A percentile compares a stretch with the other conserved stretches of the same genome.
phyloP scores from a whole-genome alignment of 768 basidiomycete genomes.

The Termitomyces sp. region DNA sequence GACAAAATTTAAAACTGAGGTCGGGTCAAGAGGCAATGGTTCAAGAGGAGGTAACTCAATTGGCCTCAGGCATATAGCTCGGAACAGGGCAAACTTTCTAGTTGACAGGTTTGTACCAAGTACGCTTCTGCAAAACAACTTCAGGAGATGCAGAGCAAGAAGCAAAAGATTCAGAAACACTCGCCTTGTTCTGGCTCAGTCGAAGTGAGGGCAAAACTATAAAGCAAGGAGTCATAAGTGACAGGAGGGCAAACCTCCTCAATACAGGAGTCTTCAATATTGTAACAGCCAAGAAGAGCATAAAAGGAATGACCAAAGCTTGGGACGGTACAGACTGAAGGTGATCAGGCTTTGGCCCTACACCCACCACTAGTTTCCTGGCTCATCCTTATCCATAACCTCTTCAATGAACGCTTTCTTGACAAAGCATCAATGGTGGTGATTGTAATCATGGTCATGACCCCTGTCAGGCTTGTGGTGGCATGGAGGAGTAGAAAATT shows the following conservation, averaged over 20 bases:
- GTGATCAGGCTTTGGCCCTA: background rate
- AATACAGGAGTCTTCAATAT: background rate
- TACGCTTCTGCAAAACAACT: too few relatives aligned
- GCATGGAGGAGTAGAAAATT: too few relatives aligned
- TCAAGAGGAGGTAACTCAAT: too few relatives aligned
- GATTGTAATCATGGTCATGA: background rate
- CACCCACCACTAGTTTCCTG: conserved; percentile 16
- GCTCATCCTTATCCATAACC: background rate
- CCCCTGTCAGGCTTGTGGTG: background rate
- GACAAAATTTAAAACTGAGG: too few relatives aligned
- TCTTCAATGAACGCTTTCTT: background rate
- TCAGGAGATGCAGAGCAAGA: too few relatives aligned
- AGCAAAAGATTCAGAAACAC: too few relatives aligned
- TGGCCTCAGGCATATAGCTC: too few relatives aligned
- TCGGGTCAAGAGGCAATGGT: too few relatives aligned
- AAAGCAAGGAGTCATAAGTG: conserved; percentile 14
- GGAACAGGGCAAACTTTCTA: too few relatives aligned
- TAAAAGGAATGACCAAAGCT: conserved; percentile 14
- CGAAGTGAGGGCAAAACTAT: conserved; percentile 2
- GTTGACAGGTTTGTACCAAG: too few relatives aligned
- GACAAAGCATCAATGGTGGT: background rate
- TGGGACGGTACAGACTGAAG: conserved; percentile 8
- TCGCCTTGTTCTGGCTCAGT: background rate
- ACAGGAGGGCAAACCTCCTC: conserved; percentile 5
- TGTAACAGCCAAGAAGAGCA: background rate